Conservation (phyloP, 257 asterid species). For the Rhazya stricta region DNA sequence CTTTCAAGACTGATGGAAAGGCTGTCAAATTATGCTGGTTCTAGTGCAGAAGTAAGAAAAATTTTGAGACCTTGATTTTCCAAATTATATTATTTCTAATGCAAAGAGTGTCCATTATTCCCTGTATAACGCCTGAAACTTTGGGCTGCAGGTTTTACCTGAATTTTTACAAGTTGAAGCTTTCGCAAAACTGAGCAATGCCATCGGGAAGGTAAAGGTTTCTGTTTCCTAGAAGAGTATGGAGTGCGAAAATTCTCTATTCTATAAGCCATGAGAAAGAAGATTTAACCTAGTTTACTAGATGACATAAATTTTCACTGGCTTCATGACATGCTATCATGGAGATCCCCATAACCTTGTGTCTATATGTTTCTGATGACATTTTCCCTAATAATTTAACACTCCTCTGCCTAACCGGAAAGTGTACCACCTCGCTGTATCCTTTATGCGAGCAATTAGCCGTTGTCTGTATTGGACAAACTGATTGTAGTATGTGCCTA, state of each 20-base stretch:
- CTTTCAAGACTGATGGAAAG: constrained; percentile 96
- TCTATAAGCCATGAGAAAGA: neutral
- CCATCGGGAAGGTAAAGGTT: constrained; percentile 75
- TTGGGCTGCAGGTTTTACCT: constrained; percentile 75
- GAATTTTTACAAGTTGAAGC: constrained; percentile 99
- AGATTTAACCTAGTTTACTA: neutral
- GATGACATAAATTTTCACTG: neutral
- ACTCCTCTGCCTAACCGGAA: neutral
- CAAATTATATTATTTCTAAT: neutral
- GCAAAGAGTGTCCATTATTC: neutral
- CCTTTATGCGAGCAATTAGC: neutral
- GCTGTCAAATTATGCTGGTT: constrained; percentile 96
- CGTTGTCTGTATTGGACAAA: neutral
- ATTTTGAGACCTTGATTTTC: neutral
- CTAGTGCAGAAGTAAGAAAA: constrained; percentile 75
- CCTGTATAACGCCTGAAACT: constrained; percentile 28
- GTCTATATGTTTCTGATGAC: neutral
- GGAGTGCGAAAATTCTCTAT: neutral
- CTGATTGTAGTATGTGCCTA: neutral
- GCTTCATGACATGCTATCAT: neutral
- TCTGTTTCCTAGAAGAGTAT: neutral
- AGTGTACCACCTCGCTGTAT: neutral
- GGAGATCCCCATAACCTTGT: neutral
- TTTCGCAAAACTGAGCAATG: constrained; percentile 76
- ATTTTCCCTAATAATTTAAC: neutral